Evolutionary conservation across 495 filamentous ascomycete genomes (phyloP).

Genomic region (Penicillium alfredii): DNA sequence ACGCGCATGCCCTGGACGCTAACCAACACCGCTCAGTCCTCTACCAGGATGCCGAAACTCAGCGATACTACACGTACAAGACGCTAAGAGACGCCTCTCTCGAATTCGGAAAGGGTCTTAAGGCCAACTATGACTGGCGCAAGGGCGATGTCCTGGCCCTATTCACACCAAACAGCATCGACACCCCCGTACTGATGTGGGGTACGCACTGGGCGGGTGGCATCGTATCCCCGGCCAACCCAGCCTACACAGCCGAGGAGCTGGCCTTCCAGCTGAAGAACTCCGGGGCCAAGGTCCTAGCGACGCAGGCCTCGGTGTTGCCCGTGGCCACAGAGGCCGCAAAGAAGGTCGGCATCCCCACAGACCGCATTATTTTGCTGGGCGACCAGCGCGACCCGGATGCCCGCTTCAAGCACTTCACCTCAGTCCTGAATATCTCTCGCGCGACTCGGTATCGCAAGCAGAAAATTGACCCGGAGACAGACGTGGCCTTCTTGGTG

Average conservation of each 20-base stretch:
- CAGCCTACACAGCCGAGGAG: conserved; percentile 79
- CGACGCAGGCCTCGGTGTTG: conserved; percentile 63
- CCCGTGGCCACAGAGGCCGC: conserved; percentile 61
- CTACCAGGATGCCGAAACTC: conserved; percentile 69
- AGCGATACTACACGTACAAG: conserved; percentile 68
- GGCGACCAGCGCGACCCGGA: conserved; percentile 64
- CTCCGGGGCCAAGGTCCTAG: conserved; percentile 67
- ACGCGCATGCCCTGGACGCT: too few species aligned
- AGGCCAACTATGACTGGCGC: conserved; percentile 63
- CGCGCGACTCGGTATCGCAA: conserved; percentile 42
- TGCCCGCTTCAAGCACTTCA: conserved; percentile 67
- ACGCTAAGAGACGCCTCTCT: conserved; percentile 57
- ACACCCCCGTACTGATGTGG: conserved; percentile 65
- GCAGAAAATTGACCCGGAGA: conserved; percentile 39
- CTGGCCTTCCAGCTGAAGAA: conserved; percentile 83
- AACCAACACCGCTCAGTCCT: conserved; percentile 57
- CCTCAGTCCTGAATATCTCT: conserved; percentile 56
- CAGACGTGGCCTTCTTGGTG: conserved; percentile 59
- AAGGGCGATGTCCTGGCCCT: conserved; percentile 74
- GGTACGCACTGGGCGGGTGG: conserved; percentile 83
- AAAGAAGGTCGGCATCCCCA: conserved; percentile 56
- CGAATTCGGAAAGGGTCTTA: conserved; percentile 76
- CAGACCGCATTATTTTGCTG: conserved; percentile 64
- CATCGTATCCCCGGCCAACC: conserved; percentile 75
- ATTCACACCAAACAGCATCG: conserved; percentile 69